Base-by-base conservation (phyloP, 2,329 filamentous ascomycete genomes). In the Neofusicoccum sp. region DNA sequence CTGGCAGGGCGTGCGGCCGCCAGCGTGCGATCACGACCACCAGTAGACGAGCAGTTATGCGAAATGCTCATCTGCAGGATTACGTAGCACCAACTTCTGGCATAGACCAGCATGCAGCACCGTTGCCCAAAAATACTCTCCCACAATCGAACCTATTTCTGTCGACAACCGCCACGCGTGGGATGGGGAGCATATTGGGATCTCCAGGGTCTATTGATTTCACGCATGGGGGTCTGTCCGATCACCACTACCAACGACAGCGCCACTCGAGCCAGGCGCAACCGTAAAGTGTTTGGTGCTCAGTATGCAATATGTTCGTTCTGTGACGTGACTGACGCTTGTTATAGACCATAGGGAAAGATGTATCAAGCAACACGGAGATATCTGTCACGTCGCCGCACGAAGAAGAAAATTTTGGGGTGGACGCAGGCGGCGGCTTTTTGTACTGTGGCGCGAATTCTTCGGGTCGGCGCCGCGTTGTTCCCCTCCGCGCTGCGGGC, bases 281-380 rank as follows among this genome's bases (percentile, higher is more conserved):
- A 47, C 63, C 71, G 66, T 71, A 75, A 75, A 75, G 73, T 75
- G 72, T 75, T 73, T 73, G 62, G 65, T 67, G 71, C 74, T 75
- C 69, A 72, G 74, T 69, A 80, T 90, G 89, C 89, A 92, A 93
- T 93, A 89, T 82, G 78, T 77, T 78, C 66, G 61, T 66, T 80
- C 89, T 93, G 84, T 83, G 87, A 86, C 87, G 85, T 83, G 85
- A 89, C 84, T 86, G 89, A 92, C 89, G 87, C 89, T 86, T 86
- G 78, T 26, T 31, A 47, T 74, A 78, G 51, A 61, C 43, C 60
- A 56, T 47, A 24, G 60, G 8, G 14, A 51, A 30, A n/a, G 54
- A 58, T 49, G 78, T 87, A 81, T 82, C 84, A 87, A 89, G 89
- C 88, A 92, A 92, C 88, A 90, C 86, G 88, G 88, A 44, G 85